Percentiles rank a stretch among this genome's conserved stretches.
Evolutionary conservation across 495 filamentous ascomycete species (phyloP).

Genomic region (Neurospora sp.): DNA sequence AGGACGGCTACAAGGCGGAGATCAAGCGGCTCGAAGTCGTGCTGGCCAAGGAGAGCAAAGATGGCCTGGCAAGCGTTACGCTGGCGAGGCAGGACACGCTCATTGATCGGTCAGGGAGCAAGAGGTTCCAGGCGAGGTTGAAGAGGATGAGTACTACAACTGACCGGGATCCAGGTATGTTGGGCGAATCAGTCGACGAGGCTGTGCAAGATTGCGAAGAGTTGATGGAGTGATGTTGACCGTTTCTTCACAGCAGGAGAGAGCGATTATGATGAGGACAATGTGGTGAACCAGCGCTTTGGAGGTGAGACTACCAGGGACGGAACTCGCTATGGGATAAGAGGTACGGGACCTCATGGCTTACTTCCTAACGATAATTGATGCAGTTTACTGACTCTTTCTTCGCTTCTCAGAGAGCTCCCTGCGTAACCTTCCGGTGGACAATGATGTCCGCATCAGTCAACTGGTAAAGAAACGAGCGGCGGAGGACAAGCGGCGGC

Average conservation of each 20-base stretch:
- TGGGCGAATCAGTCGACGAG: neutral
- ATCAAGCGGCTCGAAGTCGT: conserved; percentile 40
- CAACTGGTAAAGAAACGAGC: conserved; percentile 11
- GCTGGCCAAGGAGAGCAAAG: conserved; percentile 32
- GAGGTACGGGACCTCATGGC: neutral
- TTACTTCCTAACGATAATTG: neutral
- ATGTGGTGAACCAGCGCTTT: neutral
- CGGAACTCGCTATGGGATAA: neutral
- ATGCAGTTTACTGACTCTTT: neutral
- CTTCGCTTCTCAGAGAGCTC: neutral
- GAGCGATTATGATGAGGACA: neutral
- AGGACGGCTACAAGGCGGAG: conserved; percentile 34
- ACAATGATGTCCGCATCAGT: conserved; percentile 11
- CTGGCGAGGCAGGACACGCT: conserved; percentile 34
- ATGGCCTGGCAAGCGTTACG: conserved; percentile 36
- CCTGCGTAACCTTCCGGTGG: neutral
- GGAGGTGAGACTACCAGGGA: neutral
- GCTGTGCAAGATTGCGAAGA: neutral
- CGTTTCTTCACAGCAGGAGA: neutral
- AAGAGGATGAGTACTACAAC: conserved; percentile 15
- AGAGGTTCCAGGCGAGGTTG: conserved; percentile 23
- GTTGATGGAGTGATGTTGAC: neutral
- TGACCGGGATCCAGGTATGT: conserved; percentile 6
- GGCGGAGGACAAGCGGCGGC: conserved; percentile 1
- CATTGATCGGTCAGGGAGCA: conserved; percentile 25